Conservation (phyloP, 345 rosid genomes). For the Corymbia maculata region DNA sequence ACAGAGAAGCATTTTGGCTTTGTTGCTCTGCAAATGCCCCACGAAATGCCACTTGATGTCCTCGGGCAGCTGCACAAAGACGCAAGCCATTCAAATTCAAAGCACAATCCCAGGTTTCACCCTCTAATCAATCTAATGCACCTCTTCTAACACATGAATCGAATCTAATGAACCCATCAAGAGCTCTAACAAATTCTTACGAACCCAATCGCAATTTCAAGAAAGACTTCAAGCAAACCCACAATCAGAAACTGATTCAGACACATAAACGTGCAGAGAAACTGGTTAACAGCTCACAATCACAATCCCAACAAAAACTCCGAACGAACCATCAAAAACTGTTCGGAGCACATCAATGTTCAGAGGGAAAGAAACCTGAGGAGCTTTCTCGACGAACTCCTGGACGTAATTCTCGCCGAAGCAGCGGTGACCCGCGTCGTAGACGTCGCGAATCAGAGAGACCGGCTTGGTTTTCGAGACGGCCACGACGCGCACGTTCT, state of each 20-base stretch:
- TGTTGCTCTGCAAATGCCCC: conserved; percentile 91
- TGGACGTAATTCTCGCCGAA: conserved; percentile 92
- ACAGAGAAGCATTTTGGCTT: conserved; percentile 76
- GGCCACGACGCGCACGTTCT: conserved; percentile 56
- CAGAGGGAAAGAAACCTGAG: conserved; percentile 36
- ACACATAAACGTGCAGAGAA: not conserved
- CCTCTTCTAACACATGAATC: not conserved
- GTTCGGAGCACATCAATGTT: not conserved
- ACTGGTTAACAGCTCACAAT: not conserved
- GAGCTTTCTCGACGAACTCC: conserved; percentile 79
- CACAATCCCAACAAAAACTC: not conserved
- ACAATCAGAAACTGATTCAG: not conserved
- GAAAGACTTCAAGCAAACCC: not conserved
- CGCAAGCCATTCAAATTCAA: not conserved
- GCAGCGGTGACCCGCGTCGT: conserved; percentile 84
- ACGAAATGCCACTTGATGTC: conserved; percentile 88
- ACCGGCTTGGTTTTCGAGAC: conserved; percentile 82
- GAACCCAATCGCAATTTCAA: not conserved
- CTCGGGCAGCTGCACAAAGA: conserved; percentile 50
- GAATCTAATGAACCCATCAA: not conserved
- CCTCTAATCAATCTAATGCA: not conserved
- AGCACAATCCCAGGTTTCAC: not conserved
- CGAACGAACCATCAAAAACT: not conserved
- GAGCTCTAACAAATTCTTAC: not conserved
- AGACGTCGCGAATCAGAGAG: conserved; percentile 75